A percentile compares a stretch with the other conserved stretches of the same genome.
These are phyloP conservation scores for Ceratobasidium papillatum DNA, from an alignment of 1,284 basidiomycete species.

Conservation along the genomic window DNA sequence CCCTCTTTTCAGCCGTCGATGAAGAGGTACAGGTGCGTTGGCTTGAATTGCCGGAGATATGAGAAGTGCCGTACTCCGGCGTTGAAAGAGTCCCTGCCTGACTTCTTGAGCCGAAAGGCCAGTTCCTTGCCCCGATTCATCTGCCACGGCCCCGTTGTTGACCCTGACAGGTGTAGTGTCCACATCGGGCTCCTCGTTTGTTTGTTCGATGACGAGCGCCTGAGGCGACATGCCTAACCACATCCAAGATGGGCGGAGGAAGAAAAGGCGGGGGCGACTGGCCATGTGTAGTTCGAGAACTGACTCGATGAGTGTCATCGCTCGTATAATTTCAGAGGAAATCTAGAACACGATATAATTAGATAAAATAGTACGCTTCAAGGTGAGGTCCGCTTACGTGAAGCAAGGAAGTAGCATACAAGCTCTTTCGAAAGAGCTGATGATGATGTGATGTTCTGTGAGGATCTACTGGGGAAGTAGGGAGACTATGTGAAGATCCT, in stretches of 20 bases:
- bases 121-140: neutral
- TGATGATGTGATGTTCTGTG: slow-evolving; percentile 18
- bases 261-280: slow-evolving; percentile 54
- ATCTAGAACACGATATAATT: neutral
- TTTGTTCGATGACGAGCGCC: slow-evolving; percentile 30
- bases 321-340: slow-evolving; percentile 33
- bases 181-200: slow-evolving; percentile 17
- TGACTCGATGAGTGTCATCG: slow-evolving; percentile 48
- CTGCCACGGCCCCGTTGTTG: neutral
- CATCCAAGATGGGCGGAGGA: slow-evolving; percentile 57
- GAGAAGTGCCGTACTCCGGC: slow-evolving; percentile 23
- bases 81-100: slow-evolving; percentile 27
- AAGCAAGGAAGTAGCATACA: slow-evolving; percentile 36
- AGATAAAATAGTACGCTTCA: neutral
- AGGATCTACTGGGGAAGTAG: neutral
- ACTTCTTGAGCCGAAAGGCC: slow-evolving; percentile 32
- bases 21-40: neutral
- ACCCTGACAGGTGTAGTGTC: neutral
- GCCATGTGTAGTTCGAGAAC: slow-evolving; percentile 52
- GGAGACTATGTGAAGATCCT: neutral
- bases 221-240: slow-evolving; percentile 61
- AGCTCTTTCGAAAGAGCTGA: slow-evolving; percentile 38
- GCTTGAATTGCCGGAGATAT: slow-evolving; percentile 23
- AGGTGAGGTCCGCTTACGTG: slow-evolving; percentile 4
- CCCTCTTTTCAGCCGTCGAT: slow-evolving; percentile 6